A percentile compares a stretch with the other conserved stretches of the same genome.
phyloP scores from a whole-genome alignment of 331 rosid species.

The Malus hybrid region DNA sequence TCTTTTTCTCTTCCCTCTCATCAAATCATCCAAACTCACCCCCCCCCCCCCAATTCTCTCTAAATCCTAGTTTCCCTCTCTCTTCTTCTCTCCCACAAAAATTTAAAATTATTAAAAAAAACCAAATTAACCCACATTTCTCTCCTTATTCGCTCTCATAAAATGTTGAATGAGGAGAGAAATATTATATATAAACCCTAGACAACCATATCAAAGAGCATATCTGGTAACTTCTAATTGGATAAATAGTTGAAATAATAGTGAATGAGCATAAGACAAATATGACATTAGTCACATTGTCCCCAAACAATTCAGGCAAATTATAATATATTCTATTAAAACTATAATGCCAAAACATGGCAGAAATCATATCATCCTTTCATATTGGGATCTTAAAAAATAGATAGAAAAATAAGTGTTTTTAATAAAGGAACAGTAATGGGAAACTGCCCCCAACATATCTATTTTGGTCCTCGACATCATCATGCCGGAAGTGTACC shows the following conservation, averaged over 20 bases:
- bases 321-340: background rate
- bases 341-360: background rate
- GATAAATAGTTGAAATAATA: background rate
- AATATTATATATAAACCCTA: background rate
- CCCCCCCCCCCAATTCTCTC: no score
- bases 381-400: background rate
- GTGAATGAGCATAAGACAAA: background rate
- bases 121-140: no score
- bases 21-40: no score
- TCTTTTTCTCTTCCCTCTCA: no score
- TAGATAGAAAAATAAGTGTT: no score
- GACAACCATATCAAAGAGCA: conserved; percentile 1
- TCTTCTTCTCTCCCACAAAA: no score
- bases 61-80: no score
- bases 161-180: no score
- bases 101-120: no score
- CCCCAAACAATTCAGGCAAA: background rate
- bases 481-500: background rate
- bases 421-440: background rate
- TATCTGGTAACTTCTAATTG: background rate
- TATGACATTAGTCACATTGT: background rate
- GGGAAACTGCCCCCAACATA: background rate
- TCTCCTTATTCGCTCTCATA: no score
- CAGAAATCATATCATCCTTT: background rate
- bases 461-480: background rate